Evolutionary conservation across 305 asterid species (phyloP), one percentile per base, ranked within the genome.

Genomic region (Fraxinus platypoda): DNA sequence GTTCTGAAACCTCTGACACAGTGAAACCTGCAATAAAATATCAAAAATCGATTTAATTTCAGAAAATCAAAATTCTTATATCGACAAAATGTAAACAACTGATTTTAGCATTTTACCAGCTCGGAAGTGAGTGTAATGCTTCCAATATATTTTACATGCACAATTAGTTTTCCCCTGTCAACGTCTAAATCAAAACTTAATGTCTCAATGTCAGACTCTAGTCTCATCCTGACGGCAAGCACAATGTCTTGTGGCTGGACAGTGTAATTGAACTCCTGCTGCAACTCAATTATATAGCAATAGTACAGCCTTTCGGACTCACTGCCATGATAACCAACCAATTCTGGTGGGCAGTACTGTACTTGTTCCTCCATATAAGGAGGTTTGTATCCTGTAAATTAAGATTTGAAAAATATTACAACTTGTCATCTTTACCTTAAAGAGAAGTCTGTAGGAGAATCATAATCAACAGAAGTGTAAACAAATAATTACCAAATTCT

Each of bases 1-100:
- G 7, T 78, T 81, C 83, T 95, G 97, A 81, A 94, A 94, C 62
- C 83, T 83, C 86, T 57, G 92, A 85, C 93, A 90, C 26, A 82
- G 23, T 37, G 43, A 80, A 80, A 93, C 90, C 95, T 95, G 91
- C 80, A 70, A 84, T 62, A 34, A 77, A 75, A 76, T 57, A 77
- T 81, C 81, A 28, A 28, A 52, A 73, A 15, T 21, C 49, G 30
- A 83, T 74, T 23, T 30, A 73, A 72, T 15, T 6, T 73, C 46
- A 37, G 26, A 86, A 54, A 77, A 26, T 84, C 49, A 25, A 15
- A 75, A 59, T 57, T 33, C 80, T 35, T 35, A 64, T 43, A 38
- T 23, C 33, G 12, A 2, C 5, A 62, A 62, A 62, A 62, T 25
- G 30, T 64, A 26, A 26, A 64, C 6, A 25, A 9, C 34, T 23